Conservation (phyloP, 1,139 yeast genomes). For the Sugiyamaella castrensis region DNA sequence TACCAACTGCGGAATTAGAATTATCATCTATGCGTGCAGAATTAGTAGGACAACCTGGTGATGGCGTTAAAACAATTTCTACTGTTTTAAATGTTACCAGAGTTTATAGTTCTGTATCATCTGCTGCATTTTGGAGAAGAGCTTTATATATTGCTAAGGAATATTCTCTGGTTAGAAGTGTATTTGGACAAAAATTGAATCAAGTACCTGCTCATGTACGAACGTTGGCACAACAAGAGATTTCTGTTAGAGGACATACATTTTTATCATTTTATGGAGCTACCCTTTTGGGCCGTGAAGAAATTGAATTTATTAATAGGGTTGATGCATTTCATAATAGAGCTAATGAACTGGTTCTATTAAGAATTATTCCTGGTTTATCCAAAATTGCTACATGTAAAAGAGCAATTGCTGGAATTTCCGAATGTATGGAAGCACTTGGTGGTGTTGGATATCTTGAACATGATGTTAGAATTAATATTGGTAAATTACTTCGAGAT, state of each 20-base stretch:
- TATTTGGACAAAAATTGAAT: slow-evolving; percentile 28
- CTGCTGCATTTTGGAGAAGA: slow-evolving; percentile 30
- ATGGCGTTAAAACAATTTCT: slow-evolving; percentile 35
- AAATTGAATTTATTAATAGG: no score
- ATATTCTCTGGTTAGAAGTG: slow-evolving; percentile 31
- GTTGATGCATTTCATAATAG: slow-evolving; percentile 7
- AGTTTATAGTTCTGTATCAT: slow-evolving; percentile 30
- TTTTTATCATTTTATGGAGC: slow-evolving; percentile 29
- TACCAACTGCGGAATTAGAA: slow-evolving; percentile 37
- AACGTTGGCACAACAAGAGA: slow-evolving; percentile 30
- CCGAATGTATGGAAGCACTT: slow-evolving; percentile 37
- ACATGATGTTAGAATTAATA: slow-evolving; percentile 32
- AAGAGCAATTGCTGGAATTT: slow-evolving; percentile 28
- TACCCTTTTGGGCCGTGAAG: slow-evolving; percentile 33
- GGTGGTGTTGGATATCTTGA: slow-evolving; percentile 38
- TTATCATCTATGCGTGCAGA: slow-evolving; percentile 28
- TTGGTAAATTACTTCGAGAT: slow-evolving; percentile 33
- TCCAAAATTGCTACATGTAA: slow-evolving; percentile 33
- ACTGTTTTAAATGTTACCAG: slow-evolving; percentile 35
- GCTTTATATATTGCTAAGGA: slow-evolving; percentile 33
- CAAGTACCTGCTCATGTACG: slow-evolving; percentile 31
- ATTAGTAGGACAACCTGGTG: slow-evolving; percentile 29
- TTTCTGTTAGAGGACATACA: slow-evolving; percentile 25
- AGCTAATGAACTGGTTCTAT: slow-evolving; percentile 22
- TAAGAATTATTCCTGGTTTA: slow-evolving; percentile 33